These are phyloP conservation scores for Platanus orientalis DNA, from an alignment of 164 flowering plant genomes.

Conservation along the genomic window DNA sequence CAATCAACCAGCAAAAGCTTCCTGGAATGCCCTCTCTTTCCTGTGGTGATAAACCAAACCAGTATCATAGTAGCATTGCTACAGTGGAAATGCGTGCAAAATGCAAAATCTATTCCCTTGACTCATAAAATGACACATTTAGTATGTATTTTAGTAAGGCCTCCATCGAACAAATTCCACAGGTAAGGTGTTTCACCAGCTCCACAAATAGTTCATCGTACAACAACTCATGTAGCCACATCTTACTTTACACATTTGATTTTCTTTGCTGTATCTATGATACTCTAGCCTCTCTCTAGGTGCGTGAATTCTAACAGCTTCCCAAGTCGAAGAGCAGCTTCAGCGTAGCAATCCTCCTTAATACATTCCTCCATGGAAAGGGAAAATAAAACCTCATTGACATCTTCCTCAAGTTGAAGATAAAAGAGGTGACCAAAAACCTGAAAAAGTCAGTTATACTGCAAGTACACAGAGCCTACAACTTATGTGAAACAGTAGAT, in stretches of 20 bases:
- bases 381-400: slow-evolving; percentile 80
- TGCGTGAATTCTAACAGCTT: slow-evolving; percentile 41
- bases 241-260: slow-evolving; percentile 45
- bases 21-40: neutral
- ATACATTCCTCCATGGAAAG: slow-evolving; percentile 31
- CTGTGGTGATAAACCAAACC: neutral
- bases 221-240: neutral
- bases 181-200: neutral
- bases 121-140: neutral
- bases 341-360: slow-evolving; percentile 36
- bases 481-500: too few species aligned
- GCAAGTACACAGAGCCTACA: too few species aligned
- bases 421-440: slow-evolving; percentile 59
- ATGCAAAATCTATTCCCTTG: neutral
- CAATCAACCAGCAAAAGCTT: neutral
- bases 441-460: slow-evolving; percentile 29
- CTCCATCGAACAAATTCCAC: neutral
- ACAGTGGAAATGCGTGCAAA: neutral
- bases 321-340: slow-evolving; percentile 44
- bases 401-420: slow-evolving; percentile 83
- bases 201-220: neutral
- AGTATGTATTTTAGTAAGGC: neutral
- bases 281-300: slow-evolving; percentile 35
- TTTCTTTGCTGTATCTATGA: slow-evolving; percentile 43
- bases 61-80: neutral